Conservation (phyloP, 495 filamentous ascomycete species). For the Daldinia bambusicola region DNA sequence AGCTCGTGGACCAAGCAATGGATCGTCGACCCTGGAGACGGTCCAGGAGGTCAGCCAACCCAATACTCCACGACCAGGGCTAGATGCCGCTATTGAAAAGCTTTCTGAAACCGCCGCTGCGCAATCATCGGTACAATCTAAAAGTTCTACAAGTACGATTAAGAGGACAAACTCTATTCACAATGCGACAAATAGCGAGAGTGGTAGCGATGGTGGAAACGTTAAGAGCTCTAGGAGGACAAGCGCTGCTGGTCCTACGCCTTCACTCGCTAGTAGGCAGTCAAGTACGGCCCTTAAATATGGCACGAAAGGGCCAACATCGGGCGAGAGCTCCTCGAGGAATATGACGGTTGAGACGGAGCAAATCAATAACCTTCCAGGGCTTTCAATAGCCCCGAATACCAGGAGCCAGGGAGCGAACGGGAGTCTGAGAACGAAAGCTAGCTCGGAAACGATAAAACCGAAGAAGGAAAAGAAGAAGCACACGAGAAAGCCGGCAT, state of each 20-base stretch:
- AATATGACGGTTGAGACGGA: conserved; percentile 99
- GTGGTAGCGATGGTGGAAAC: conserved; percentile 70
- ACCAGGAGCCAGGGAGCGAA: conserved; percentile 70
- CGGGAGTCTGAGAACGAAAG: conserved; percentile 84
- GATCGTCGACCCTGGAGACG: conserved; percentile 81
- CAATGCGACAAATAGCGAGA: conserved; percentile 61
- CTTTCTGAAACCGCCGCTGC: conserved; percentile 61
- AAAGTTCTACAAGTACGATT: conserved; percentile 47
- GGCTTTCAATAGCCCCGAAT: conserved; percentile 81
- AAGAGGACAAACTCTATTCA: conserved; percentile 49
- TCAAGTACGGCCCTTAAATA: conserved; percentile 58
- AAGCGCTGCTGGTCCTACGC: conserved; percentile 49
- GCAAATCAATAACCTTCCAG: conserved; percentile 87
- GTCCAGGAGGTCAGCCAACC: conserved; percentile 91
- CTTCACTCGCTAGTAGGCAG: conserved; percentile 55
- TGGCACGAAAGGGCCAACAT: conserved; percentile 61
- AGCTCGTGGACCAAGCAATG: conserved; percentile 72
- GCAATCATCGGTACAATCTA: conserved; percentile 51
- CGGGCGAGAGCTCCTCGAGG: conserved; percentile 77
- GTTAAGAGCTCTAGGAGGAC: conserved; percentile 50
- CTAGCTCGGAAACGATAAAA: conserved; percentile 91
- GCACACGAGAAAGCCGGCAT: conserved; percentile 76
- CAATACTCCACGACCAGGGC: conserved; percentile 68
- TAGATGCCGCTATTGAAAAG: conserved; percentile 57
- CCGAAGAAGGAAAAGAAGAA: conserved; percentile 93